Evolutionary conservation across 2,329 filamentous ascomycete genomes (phyloP).

Genomic region (Ophiosphaerella korrae): DNA sequence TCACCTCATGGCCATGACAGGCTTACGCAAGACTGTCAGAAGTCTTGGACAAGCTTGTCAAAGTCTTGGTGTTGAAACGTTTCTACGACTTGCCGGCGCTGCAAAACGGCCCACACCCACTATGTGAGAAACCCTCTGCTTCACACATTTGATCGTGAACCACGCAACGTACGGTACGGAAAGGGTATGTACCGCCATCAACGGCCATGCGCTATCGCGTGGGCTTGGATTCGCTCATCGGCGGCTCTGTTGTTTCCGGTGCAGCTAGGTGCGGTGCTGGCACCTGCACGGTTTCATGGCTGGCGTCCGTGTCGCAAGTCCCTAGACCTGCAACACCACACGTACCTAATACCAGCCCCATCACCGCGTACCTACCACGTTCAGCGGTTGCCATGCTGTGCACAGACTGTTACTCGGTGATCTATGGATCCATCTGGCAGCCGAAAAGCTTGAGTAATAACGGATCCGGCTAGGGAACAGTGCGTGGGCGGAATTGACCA

Average conservation of each 20-base stretch:
- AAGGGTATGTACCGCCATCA: constrained; percentile 34
- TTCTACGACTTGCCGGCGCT: constrained; percentile 14
- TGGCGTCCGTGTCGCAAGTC: constrained; percentile 42
- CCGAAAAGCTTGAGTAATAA: constrained; percentile 40
- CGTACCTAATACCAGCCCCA: constrained; percentile 38
- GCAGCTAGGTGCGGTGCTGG: constrained; percentile 33
- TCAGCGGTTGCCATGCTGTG: constrained; percentile 36
- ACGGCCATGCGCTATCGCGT: constrained; percentile 29
- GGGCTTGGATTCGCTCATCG: constrained; percentile 16
- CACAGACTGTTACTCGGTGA: constrained; percentile 31
- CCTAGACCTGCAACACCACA: constrained; percentile 45
- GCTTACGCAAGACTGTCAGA: background rate
- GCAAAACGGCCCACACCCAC: constrained; percentile 17
- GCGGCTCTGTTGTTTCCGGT: constrained; percentile 41
- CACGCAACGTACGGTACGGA: constrained; percentile 32
- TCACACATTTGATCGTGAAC: constrained; percentile 24
- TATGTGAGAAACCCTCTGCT: constrained; percentile 19
- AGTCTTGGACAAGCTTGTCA: constrained; percentile 1
- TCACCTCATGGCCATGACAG: background rate
- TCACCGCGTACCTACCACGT: constrained; percentile 21
- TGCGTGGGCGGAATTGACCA: constrained; percentile 39
- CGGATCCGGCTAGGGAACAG: constrained; percentile 36
- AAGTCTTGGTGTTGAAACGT: constrained; percentile 30
- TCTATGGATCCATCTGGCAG: constrained; percentile 38
- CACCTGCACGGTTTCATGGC: constrained; percentile 43